Evolutionary conservation across 2,329 filamentous ascomycete genomes (phyloP), one percentile per base, ranked within the genome.

Genomic region (Trichophyton rubrum): DNA sequence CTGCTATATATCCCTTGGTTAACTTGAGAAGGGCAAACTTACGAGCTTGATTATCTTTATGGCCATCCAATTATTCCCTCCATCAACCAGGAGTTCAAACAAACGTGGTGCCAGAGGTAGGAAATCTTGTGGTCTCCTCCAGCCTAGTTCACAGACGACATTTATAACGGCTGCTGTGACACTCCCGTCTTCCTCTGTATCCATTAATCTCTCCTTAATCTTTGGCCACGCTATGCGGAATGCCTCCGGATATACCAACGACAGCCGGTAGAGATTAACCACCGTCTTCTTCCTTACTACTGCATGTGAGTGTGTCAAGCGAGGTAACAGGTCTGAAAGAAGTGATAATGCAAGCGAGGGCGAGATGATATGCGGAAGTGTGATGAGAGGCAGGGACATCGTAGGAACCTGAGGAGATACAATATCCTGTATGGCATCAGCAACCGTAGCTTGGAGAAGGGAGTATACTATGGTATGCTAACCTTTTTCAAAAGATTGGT

Each of bases 31-130:
- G 22, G 17, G 17, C 60, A 33, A 41, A 76, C 83, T 66, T 73
- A 92, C 89, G 64, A 99, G 81, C 75, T 99, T 99, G 72, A 99
- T 97, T 64, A 99, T 84, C 73, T 99, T 99, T 71, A 99, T 99
- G 62, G 91, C 91, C 92, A 99, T 97, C 93, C 93, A 99, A 74
- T 99, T 99, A 74, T 99, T 97, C 41, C 88, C 88, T 60, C 90
- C 87, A 63, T 95, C 88, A 11, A 96, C 91, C 27, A 99, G 78
- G 17, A 99, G 80, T 70, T 96, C 91, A 68, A 97, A 99, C 27
- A 99, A 75, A 62, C 93, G 82, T 7, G 93, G 93, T 0, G 93
- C 93, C 33, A 99, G 79, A 13, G 93, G 89, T 33, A 99, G 78
- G 67, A 97, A 97, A 73, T 99, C 93, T 66, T 92, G 87, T 3